These are phyloP conservation scores for Vigna angularis DNA, from an alignment of 306 rosid species.

Conservation along the genomic window DNA sequence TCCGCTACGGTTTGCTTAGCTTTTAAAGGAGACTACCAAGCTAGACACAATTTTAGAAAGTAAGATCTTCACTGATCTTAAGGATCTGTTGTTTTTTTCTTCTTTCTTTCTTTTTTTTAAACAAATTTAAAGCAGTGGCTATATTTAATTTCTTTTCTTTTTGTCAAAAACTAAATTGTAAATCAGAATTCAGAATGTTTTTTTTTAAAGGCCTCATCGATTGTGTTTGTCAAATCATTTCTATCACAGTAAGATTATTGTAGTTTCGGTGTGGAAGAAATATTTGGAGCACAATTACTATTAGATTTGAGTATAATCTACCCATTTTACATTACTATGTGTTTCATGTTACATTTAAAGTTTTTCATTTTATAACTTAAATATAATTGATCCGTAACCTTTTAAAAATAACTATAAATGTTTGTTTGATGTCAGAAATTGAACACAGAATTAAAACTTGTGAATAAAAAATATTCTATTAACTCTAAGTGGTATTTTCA, in stretches of 20 bases:
- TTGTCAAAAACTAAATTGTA: slow-evolving; percentile 48
- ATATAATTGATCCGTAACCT: neutral
- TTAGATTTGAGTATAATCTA: neutral
- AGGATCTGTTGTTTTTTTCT: slow-evolving; percentile 31
- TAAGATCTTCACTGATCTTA: slow-evolving; percentile 47
- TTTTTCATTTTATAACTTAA: neutral
- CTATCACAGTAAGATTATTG: neutral
- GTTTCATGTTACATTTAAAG: neutral
- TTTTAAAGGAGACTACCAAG: slow-evolving; percentile 43
- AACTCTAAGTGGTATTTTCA: too few relatives aligned
- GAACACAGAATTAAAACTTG: too few relatives aligned
- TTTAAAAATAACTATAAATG: neutral
- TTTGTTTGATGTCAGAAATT: too few relatives aligned
- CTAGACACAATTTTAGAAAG: slow-evolving; percentile 39
- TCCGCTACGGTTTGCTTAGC: slow-evolving; percentile 45
- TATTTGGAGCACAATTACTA: neutral
- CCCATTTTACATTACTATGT: neutral
- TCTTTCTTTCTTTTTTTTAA: neutral
- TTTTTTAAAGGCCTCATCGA: slow-evolving; percentile 34
- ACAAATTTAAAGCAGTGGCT: slow-evolving; percentile 33
- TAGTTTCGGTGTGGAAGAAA: neutral
- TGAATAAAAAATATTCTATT: too few relatives aligned
- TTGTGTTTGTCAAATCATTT: slow-evolving; percentile 30
- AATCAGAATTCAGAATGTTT: slow-evolving; percentile 45
- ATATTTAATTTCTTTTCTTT: slow-evolving; percentile 13